Evolutionary conservation across 805 yeast genomes (phyloP), one percentile per base, ranked within the genome.

Genomic region (Tetrapisispora fleetii): DNA sequence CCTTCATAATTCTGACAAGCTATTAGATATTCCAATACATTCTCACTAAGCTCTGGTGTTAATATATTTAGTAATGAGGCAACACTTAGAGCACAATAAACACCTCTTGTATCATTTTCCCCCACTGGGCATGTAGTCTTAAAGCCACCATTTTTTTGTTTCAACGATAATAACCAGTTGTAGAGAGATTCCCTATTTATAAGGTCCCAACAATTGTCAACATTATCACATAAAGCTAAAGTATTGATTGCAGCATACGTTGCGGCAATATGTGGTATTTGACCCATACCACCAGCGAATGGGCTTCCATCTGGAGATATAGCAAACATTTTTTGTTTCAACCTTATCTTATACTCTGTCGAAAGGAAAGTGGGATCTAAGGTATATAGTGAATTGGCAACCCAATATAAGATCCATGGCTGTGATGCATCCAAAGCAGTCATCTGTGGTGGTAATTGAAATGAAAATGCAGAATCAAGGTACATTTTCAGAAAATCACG

Each of bases 1-100:
- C 99, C 99, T 67, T 95, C 99, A 61, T 76, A 90, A 0, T 91
- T 85, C 65, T 93, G 99, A 57, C 96, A 88, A 13, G 62, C 54
- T 0, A 67, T 56, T 14, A 93, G 55, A 81, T 89, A 91, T 14
- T 75, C 76, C 2, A 71, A 69, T 0, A 80, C 74, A 5, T 77
- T 78, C 16, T 67, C 68, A 0, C 67, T 53, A 9, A 93, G 67
- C 52, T 83, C 85, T 0, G 76, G 77, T 1, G 88, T 81, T 27
- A 79, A 40, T 0, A 90, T 72, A 50, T 78, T 73, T 32, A 90
- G 72, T 49, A 89, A 58, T 0, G 83, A 72, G 0, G 93, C 88
- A 4, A 82, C 73, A 10, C 79, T 77, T n/a, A 93, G 62, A 1
- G 85, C 95, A 64, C 97, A 88, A 61, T 91, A 93, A 0, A 82